These are phyloP conservation scores for Alternaria dauci DNA, from an alignment of 2,329 filamentous ascomycete genomes.

Conservation along the genomic window DNA sequence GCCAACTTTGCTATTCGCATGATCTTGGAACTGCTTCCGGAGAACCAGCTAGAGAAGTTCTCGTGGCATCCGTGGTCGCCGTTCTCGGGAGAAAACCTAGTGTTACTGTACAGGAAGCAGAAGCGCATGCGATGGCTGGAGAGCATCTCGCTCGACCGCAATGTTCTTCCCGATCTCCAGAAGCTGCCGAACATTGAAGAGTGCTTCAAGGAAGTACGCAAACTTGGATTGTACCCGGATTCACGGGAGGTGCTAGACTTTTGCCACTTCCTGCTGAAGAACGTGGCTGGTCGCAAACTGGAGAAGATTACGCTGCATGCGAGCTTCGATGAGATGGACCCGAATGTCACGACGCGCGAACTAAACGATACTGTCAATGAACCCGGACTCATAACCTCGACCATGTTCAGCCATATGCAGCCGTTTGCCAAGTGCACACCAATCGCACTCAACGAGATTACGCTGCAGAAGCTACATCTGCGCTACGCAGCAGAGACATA, in stretches of 20 bases:
- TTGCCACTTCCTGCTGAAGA: conserved; percentile 55
- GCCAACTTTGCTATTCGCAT: conserved; percentile 59
- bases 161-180: conserved; percentile 54
- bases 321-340: conserved; percentile 54
- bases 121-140: conserved; percentile 59
- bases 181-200: conserved; percentile 52
- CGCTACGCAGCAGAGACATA: conserved; percentile 59
- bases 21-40: conserved; percentile 59
- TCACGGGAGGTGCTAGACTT: conserved; percentile 55
- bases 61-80: conserved; percentile 61
- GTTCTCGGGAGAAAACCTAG: conserved; percentile 58
- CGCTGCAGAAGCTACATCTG: conserved; percentile 56
- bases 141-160: conserved; percentile 56
- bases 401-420: conserved; percentile 57
- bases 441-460: conserved; percentile 55
- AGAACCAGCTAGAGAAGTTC: conserved; percentile 60
- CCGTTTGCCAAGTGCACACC: conserved; percentile 59
- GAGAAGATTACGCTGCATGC: conserved; percentile 59
- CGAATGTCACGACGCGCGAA: conserved; percentile 49
- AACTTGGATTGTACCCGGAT: conserved; percentile 59
- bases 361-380: conserved; percentile 58
- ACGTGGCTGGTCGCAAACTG: conserved; percentile 47
- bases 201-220: conserved; percentile 54
- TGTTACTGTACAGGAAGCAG: conserved; percentile 59
- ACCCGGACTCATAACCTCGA: conserved; percentile 57